phyloP scores from a whole-genome alignment of 495 filamentous ascomycete genomes.

The Tuber aestivum region DNA sequence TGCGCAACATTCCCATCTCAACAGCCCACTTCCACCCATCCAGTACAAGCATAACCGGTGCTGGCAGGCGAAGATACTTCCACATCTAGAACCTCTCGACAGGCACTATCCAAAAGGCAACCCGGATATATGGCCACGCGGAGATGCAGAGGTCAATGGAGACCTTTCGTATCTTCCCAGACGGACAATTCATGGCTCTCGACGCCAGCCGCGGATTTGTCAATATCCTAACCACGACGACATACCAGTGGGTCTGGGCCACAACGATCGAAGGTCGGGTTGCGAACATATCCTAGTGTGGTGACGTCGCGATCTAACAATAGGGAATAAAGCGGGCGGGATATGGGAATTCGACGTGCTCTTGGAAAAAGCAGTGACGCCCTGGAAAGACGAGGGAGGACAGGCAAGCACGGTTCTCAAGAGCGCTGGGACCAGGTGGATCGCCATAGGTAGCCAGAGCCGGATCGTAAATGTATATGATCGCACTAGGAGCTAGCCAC shows the following conservation, averaged over 20 bases:
- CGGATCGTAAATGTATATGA: constrained; percentile 94
- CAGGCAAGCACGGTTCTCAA: constrained; percentile 76
- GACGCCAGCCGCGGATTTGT: constrained; percentile 77
- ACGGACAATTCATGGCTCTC: no score
- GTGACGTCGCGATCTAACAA: constrained; percentile 60
- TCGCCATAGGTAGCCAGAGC: constrained; percentile 74
- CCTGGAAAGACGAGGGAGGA: constrained; percentile 87
- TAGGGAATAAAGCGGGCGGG: constrained; percentile 78
- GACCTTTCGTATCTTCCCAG: no score
- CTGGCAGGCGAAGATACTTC: constrained; percentile 82
- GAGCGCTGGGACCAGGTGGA: constrained; percentile 58
- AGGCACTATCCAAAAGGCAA: constrained; percentile 80
- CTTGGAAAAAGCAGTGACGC: constrained; percentile 58
- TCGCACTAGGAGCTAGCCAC: constrained; percentile 49
- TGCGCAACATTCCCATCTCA: no score
- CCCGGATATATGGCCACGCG: no score
- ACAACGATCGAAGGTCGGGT: constrained; percentile 77
- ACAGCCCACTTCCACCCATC: no score
- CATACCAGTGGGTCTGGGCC: no score
- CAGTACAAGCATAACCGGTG: no score
- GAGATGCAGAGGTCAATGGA: no score
- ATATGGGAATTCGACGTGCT: constrained; percentile 81
- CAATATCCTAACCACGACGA: constrained; percentile 72
- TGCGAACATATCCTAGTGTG: no score
- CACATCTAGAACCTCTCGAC: constrained; percentile 95